Evolutionary conservation across 1,284 basidiomycete species (phyloP).

Genomic region (Testicularia cyperi): DNA sequence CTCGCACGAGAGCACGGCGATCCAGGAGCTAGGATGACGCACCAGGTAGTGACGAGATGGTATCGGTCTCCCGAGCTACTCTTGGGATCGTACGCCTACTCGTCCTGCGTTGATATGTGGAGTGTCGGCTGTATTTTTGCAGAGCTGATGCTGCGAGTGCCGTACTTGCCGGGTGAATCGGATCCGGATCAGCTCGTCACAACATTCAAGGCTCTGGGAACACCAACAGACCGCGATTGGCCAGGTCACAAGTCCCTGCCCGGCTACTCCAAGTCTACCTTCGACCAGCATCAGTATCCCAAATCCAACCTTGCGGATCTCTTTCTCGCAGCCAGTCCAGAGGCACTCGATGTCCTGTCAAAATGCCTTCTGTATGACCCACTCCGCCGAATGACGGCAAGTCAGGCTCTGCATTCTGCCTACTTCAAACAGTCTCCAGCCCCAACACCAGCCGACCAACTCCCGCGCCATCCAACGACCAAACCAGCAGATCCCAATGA

Average conservation of each 20-base stretch:
- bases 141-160: slow-evolving; percentile 89
- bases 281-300: slow-evolving; percentile 68
- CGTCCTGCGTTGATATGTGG: slow-evolving; percentile 87
- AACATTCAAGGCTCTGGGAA: slow-evolving; percentile 89
- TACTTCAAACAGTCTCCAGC: slow-evolving; percentile 49
- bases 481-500: slow-evolving; percentile 28
- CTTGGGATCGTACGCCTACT: slow-evolving; percentile 83
- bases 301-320: slow-evolving; percentile 78
- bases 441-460: slow-evolving; percentile 42
- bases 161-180: slow-evolving; percentile 86
- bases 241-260: slow-evolving; percentile 72
- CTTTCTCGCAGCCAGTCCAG: slow-evolving; percentile 85
- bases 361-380: slow-evolving; percentile 85
- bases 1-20: slow-evolving; percentile 92
- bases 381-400: slow-evolving; percentile 74
- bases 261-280: slow-evolving; percentile 35
- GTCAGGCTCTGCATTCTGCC: slow-evolving; percentile 47
- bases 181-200: slow-evolving; percentile 96
- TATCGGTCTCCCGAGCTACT: slow-evolving; percentile 93
- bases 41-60: slow-evolving; percentile 96
- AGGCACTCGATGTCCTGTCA: slow-evolving; percentile 79
- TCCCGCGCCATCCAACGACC: slow-evolving; percentile 50
- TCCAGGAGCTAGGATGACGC: slow-evolving; percentile 92
- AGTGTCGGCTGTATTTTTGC: slow-evolving; percentile 94
- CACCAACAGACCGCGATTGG: slow-evolving; percentile 95